A percentile compares a stretch with the other conserved stretches of the same genome.
Evolutionary conservation across 176 grass and related monocot species (phyloP).

Genomic region (Triticum timopheevii): DNA sequence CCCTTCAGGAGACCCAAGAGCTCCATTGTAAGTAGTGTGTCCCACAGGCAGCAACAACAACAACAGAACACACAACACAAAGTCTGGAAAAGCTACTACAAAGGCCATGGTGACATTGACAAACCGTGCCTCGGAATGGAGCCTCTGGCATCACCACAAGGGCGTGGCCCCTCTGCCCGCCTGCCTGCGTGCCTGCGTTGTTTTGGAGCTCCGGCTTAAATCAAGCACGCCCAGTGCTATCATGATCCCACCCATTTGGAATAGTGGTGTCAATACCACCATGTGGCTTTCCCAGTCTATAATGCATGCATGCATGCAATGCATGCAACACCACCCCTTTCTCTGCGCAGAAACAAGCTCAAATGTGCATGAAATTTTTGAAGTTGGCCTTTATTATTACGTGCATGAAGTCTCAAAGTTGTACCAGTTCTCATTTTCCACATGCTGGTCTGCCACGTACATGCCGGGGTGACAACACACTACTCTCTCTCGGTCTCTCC

Average conservation of each 20-base stretch:
- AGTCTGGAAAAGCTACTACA: constrained; percentile 49
- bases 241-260: constrained; percentile 35
- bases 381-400: no score
- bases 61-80: constrained; percentile 42
- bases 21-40: not conserved
- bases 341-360: not conserved
- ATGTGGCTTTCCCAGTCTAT: constrained; percentile 22
- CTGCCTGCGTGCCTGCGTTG: not conserved
- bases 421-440: not conserved
- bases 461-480: no score
- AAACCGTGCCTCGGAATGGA: constrained; percentile 51
- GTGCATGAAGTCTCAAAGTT: no score
- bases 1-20: not conserved
- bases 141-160: constrained; percentile 38
- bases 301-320: not conserved
- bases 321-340: not conserved
- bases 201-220: constrained; percentile 41
- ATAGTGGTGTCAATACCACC: constrained; percentile 31
- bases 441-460: not conserved
- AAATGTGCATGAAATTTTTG: not conserved
- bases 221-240: constrained; percentile 26
- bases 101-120: constrained; percentile 45
- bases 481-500: not conserved
- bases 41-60: not conserved
- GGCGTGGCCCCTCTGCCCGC: constrained; percentile 3